Evolutionary conservation across 2,329 filamentous ascomycete genomes (phyloP), one percentile per base, ranked within the genome.

Genomic region (Verticillium dahliae): DNA sequence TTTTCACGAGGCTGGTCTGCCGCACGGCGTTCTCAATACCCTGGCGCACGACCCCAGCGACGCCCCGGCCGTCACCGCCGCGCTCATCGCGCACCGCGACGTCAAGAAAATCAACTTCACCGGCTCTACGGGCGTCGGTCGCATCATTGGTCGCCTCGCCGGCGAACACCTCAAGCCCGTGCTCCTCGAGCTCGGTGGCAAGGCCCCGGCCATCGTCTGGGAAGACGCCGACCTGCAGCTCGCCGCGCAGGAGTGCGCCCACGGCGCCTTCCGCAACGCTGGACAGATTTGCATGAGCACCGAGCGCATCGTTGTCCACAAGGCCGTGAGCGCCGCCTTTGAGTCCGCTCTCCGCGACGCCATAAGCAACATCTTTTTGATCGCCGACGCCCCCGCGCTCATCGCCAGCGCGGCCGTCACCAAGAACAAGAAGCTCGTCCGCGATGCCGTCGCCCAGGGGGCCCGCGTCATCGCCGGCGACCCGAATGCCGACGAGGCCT

Each of bases 231-330:
- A 96, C 69, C 71, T 96, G 50, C 81, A 89, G 35, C 80, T 85
- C 31, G 91, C 92, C 0, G 92, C 90, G 0, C 73, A 80, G 13
- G 83, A 86, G 68, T 90, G 88, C 67, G 85, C 85, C 0, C 72
- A 89, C 1, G 91, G 91, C 3, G 80, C 90, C 0, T 92, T 93
- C 70, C 69, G 91, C 63, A 84, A 94, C 72, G 79, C 80, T 1
- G 92, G 92, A 0, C 92, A 96, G 76, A 86, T 95, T 56, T 96
- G 92, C 80, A 95, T 96, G 91, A 83, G 84, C 18, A 95, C 91
- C 0, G 91, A 96, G 75, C 84, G 87, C 34, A 88, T 95, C 37
- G 68, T 87, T 9, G 80, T 87, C 3, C 83, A 86, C 71, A 76
- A 77, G 62, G 72, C 74, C 27, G 66, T 86, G 52, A 73, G 70